phyloP scores from a whole-genome alignment of 768 basidiomycete species.

The Pleurotus platypus region DNA sequence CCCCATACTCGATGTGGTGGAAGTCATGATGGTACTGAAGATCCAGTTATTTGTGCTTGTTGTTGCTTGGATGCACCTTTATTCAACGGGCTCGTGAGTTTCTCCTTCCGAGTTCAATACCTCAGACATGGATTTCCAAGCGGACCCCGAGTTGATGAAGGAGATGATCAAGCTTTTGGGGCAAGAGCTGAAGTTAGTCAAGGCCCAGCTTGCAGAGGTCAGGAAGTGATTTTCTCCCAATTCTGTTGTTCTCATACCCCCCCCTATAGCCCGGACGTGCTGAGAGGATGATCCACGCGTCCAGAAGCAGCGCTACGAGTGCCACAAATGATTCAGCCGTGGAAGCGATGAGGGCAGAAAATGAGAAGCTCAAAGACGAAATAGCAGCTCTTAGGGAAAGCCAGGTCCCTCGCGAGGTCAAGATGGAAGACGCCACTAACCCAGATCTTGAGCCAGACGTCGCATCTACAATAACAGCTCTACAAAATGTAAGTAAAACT shows the following conservation, averaged over 20 bases:
- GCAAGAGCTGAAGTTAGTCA: not conserved
- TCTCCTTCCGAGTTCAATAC: constrained; percentile 8
- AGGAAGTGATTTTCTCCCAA: not conserved
- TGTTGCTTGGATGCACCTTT: too few relatives aligned
- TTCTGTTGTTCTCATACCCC: not conserved
- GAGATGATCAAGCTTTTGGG: not conserved
- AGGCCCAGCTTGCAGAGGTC: not conserved
- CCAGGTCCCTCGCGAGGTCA: too few relatives aligned
- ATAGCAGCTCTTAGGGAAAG: not conserved
- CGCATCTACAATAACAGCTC: too few relatives aligned
- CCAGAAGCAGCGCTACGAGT: not conserved
- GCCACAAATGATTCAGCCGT: not conserved
- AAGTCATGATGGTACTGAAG: constrained; percentile 14
- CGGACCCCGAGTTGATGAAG: not conserved
- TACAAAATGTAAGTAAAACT: too few relatives aligned
- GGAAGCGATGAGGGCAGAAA: not conserved
- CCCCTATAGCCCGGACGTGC: not conserved
- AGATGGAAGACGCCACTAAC: too few relatives aligned
- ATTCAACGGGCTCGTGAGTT: too few relatives aligned
- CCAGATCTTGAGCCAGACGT: too few relatives aligned
- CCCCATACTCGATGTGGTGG: constrained; percentile 23
- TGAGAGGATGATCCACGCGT: not conserved
- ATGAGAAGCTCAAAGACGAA: not conserved
- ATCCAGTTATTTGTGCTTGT: too few relatives aligned
- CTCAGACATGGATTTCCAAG: not conserved